These are phyloP conservation scores for Fusarium aywerte DNA, from an alignment of 2,329 filamentous ascomycete genomes.

Conservation along the genomic window DNA sequence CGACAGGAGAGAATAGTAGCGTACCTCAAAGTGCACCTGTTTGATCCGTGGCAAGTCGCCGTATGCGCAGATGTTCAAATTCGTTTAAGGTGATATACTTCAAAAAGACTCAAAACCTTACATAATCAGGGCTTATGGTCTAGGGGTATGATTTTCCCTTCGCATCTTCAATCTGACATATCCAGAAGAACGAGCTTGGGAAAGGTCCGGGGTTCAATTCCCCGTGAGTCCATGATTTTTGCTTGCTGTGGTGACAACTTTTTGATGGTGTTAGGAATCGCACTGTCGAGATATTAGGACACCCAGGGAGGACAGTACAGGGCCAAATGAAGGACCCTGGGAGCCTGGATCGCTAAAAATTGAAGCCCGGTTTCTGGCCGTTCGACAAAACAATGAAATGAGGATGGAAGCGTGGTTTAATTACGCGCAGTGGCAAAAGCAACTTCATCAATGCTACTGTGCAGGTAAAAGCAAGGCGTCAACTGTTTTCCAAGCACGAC, in stretches of 20 bases:
- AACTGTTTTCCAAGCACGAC: no score
- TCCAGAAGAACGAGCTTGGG: constrained; percentile 9
- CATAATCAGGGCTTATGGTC: constrained; percentile 33
- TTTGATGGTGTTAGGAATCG: neutral
- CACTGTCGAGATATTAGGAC: neutral
- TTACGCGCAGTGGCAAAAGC: neutral
- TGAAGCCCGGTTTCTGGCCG: neutral
- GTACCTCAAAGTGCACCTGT: no score
- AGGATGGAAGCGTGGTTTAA: neutral
- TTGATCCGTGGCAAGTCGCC: no score
- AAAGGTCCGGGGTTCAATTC: constrained; percentile 35
- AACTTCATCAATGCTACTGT: no score
- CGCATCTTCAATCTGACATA: constrained; percentile 11
- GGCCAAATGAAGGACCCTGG: neutral
- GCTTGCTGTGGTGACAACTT: accelerated
- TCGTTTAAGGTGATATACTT: neutral
- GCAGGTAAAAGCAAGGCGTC: no score
- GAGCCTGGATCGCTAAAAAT: neutral
- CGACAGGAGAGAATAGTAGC: no score
- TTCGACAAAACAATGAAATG: neutral
- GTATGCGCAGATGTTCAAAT: no score
- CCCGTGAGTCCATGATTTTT: constrained; percentile 31
- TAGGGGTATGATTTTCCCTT: constrained; percentile 36
- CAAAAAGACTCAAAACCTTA: neutral
- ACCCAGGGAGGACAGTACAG: neutral